Percentiles rank a stretch among this genome's conserved stretches.
Conservation (phyloP, 352 stramenopile genomes). For the Globisporangium irregulare region DNA sequence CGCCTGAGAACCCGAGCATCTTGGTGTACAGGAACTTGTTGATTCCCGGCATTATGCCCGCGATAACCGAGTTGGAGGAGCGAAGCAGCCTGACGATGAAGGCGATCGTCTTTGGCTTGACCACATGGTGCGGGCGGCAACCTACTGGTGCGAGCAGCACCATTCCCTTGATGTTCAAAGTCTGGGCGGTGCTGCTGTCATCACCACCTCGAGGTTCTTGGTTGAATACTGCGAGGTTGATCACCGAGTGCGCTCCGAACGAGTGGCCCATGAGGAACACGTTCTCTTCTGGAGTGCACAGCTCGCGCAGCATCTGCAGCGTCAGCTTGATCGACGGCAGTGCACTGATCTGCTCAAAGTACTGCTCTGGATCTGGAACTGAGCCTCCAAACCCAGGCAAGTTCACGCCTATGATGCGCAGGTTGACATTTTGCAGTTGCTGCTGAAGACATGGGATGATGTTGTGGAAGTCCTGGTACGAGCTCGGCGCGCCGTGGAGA, state of each 20-base stretch:
- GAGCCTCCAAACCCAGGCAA: slow-evolving; percentile 36
- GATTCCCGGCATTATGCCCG: slow-evolving; percentile 9
- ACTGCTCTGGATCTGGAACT: slow-evolving; percentile 22
- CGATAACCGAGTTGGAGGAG: slow-evolving; percentile 19
- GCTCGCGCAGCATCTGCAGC: slow-evolving; percentile 26
- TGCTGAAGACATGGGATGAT: slow-evolving; percentile 26
- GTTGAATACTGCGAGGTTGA: slow-evolving; percentile 45
- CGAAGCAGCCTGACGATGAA: slow-evolving; percentile 29
- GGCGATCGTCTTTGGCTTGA: slow-evolving; percentile 30
- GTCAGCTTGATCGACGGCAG: slow-evolving; percentile 27
- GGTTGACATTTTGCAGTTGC: not conserved
- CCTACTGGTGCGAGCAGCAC: slow-evolving; percentile 39
- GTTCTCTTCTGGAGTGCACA: slow-evolving; percentile 25
- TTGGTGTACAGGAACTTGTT: slow-evolving; percentile 42
- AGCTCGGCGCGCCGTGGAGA: slow-evolving; percentile 39
- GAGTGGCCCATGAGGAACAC: slow-evolving; percentile 52
- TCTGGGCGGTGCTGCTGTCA: not conserved
- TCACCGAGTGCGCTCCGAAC: slow-evolving; percentile 43
- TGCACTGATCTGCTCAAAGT: slow-evolving; percentile 34
- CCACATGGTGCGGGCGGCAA: slow-evolving; percentile 39
- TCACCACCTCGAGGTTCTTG: slow-evolving; percentile 2
- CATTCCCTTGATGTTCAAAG: slow-evolving; percentile 31
- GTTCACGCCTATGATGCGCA: slow-evolving; percentile 33
- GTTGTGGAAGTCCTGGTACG: slow-evolving; percentile 39
- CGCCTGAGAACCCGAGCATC: slow-evolving; percentile 28